Conservation (phyloP, 345 rosid species). For the Anacardium occidentale region DNA sequence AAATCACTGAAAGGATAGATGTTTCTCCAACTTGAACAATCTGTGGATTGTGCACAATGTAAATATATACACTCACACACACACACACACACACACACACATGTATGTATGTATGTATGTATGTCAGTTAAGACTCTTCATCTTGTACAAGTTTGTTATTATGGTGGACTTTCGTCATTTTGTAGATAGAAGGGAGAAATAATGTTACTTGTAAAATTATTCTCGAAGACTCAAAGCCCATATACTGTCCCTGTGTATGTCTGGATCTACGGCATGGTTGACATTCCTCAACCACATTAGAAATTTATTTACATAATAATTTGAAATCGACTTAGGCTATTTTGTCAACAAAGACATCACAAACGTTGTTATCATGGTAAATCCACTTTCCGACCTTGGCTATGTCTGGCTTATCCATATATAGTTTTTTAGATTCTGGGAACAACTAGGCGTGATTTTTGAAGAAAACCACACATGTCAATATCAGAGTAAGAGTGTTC, state of each 20-base stretch:
- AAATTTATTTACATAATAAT: not conserved
- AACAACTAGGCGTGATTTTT: slow-evolving; percentile 19
- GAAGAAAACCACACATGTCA: slow-evolving; percentile 30
- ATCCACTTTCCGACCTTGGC: slow-evolving; percentile 31
- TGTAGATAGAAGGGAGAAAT: not conserved
- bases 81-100: no score
- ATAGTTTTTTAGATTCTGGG: slow-evolving; percentile 26
- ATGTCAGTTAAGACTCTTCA: no score
- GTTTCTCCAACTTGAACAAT: not conserved
- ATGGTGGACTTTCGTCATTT: not conserved
- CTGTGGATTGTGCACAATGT: not conserved
- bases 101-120: no score
- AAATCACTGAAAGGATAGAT: not conserved
- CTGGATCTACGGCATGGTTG: slow-evolving; percentile 28
- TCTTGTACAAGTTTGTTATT: no score
- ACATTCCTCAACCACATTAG: slow-evolving; percentile 28
- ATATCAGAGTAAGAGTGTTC: slow-evolving; percentile 25
- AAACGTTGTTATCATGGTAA: not conserved
- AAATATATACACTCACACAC: no score
- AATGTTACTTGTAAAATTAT: no score
- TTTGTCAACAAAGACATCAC: slow-evolving; percentile 7
- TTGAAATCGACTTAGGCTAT: not conserved
- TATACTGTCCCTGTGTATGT: not conserved
- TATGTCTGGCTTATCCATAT: slow-evolving; percentile 29
- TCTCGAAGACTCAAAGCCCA: not conserved